Evolutionary conservation across 2,329 filamentous ascomycete species (phyloP), one percentile per base, ranked within the genome.

Genomic region (Ophiostoma montium): DNA sequence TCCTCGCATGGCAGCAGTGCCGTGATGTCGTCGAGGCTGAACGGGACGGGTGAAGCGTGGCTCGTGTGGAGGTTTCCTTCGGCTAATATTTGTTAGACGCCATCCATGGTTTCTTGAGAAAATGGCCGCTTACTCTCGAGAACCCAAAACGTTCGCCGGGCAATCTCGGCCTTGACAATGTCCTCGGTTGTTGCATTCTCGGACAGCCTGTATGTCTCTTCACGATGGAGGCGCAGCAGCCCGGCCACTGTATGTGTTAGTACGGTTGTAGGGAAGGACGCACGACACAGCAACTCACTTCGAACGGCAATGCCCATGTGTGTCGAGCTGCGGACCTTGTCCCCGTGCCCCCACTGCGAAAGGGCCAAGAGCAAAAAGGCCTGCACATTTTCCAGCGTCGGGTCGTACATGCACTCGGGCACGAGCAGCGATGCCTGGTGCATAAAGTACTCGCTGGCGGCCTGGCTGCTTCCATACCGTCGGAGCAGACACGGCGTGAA

Each of bases 221-320:
- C 74, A 16, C 71, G 62, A 56, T 77, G 74, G 9, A 77, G 63
- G 23, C 68, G 67, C 67, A 77, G 69, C 38, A 74, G 54, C 2
- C 69, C 67, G 6, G 72, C 74, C 70, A 76, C 47, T 48, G 13
- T 8, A 35, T 3, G 2, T 13, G 30, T 31, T 10, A 23, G 32
- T 27, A 31, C 16, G 30, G 23, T 11, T 30, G 9, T 30, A 35
- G 5, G 27, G 9, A n/a, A 27, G 44, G 7, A 16, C 9, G 15
- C 16, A 30, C 8, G 18, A 2, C 13, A 4, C 12, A 2, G 16
- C 16, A 19, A 39, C 46, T 30, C 16, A 48, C 47, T 75, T 46
- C 43, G 8, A 53, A 53, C 1, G 62, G 54, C 51, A 27, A 53
- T 47, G 5, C 48, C 48, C 41, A 47, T 50, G 16, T 53, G 58